Base-by-base conservation (phyloP, 371 early-diverging fungal genomes). In the Mortierella sp. region DNA sequence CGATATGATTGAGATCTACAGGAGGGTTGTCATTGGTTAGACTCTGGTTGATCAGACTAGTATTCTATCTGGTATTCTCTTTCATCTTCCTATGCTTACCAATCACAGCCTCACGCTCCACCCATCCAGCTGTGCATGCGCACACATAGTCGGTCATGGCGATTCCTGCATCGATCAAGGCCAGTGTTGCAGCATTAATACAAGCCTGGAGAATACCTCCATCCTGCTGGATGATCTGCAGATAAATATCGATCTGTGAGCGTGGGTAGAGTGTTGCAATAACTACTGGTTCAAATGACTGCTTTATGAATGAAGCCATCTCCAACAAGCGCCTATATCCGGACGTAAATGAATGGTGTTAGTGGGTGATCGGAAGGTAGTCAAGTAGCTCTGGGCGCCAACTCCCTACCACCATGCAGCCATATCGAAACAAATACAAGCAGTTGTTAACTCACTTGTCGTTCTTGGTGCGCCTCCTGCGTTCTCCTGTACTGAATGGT, bases 131-230 rank as follows among this genome's bases (percentile, higher is more conserved):
- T n/a, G 97, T 94, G 72, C 95, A 95, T n/a, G 98, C 97, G 65
- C 92, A 92, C 4, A 98, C 96, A 85, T 96, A 97, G 70, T 98
- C 99, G 11, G 85, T 76, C 97, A 98, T 96, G n/a, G 98, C 94
- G 40, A 98, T 93, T 52, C 99, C 98, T 7, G 99, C 99, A 78
- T 98, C 97, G n/a, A 98, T 92, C 69, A 98, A 80, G 0, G 99
- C 99, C 88, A 98, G 82, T 8, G 96, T 95, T 0, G 97, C 90
- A 4, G 97, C 99, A 84, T 98, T 98, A 65, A 98, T 95, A 67
- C 96, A 96, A 8, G 94, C 86, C 73, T 95, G 95, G 24, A 97
- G 83, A 36, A 84, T 86, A 70, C 97, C 97, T 24, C 99, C 98
- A 80, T 98, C 98, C 72, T 92, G 88, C 74, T 98, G 97, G 65